Conservation (phyloP, 2,329 filamentous ascomycete genomes). For the Sphaerostilbella broomeana region DNA sequence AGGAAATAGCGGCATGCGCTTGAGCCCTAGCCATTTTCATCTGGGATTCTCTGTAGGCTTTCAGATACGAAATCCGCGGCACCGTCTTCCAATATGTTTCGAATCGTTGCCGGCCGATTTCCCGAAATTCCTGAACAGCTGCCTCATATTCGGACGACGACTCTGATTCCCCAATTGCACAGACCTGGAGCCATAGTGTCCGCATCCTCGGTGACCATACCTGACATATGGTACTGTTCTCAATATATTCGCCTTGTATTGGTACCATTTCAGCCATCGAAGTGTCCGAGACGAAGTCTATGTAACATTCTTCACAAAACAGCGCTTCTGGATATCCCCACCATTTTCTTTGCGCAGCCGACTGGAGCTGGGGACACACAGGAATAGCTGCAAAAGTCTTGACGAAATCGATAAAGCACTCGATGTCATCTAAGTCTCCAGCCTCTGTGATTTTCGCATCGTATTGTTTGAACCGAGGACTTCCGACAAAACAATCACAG, state of each 20-base stretch:
- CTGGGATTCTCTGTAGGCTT: no score
- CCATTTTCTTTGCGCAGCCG: slow-evolving; percentile 23
- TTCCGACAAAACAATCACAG: slow-evolving; percentile 25
- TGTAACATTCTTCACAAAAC: slow-evolving; percentile 30
- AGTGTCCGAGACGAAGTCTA: slow-evolving; percentile 25
- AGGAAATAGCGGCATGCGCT: no score
- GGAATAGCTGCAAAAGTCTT: slow-evolving; percentile 23
- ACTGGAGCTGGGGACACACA: slow-evolving; percentile 22
- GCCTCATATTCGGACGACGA: no score
- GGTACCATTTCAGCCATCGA: slow-evolving; percentile 20
- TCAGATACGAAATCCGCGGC: no score
- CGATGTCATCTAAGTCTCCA: slow-evolving; percentile 26
- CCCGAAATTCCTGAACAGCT: no score
- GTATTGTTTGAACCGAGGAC: slow-evolving; percentile 21
- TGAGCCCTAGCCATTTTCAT: no score
- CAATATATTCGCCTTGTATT: slow-evolving; percentile 20
- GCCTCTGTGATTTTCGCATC: slow-evolving; percentile 23
- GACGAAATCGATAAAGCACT: slow-evolving; percentile 21
- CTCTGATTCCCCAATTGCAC: slow-evolving; percentile 20
- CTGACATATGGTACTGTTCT: slow-evolving; percentile 25
- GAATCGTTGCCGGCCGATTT: no score
- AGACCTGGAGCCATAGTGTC: slow-evolving; percentile 24
- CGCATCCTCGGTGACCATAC: slow-evolving; percentile 35
- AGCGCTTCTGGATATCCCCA: slow-evolving; percentile 29
- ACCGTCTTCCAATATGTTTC: no score